Percentiles rank a stretch among this genome's conserved stretches.
phyloP scores from a whole-genome alignment of 1,284 basidiomycete genomes.

The Moniliella sp. region DNA sequence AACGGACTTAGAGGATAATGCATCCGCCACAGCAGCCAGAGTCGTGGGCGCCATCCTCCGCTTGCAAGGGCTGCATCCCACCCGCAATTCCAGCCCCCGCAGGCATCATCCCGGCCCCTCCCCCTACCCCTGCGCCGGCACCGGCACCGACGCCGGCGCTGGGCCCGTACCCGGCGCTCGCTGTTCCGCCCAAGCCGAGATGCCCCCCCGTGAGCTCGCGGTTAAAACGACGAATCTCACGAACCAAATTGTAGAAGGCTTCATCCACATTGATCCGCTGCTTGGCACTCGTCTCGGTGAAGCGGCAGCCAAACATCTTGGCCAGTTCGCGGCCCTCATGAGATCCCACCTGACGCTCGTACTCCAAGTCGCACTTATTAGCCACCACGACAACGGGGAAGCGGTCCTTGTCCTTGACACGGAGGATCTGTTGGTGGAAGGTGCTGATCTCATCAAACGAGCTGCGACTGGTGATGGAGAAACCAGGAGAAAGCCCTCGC shows the following conservation, averaged over 20 bases:
- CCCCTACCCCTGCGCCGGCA: too few species aligned
- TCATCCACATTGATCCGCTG: conserved; percentile 95
- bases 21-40: too few species aligned
- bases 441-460: conserved; percentile 91
- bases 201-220: conserved; percentile 36
- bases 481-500: conserved; percentile 92
- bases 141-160: too few species aligned
- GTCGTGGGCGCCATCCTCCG: too few species aligned
- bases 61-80: too few species aligned
- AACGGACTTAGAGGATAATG: too few species aligned
- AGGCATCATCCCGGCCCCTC: too few species aligned
- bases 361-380: conserved; percentile 96
- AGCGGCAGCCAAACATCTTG: conserved; percentile 83
- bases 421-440: conserved; percentile 71
- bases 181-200: conserved; percentile 21
- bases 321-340: conserved; percentile 94
- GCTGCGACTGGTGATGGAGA: conserved; percentile 91
- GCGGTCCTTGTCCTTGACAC: conserved; percentile 83
- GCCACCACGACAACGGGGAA: conserved; percentile 93
- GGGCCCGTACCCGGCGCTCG: too few species aligned
- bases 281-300: conserved; percentile 96
- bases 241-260: conserved; percentile 81
- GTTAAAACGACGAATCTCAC: conserved; percentile 90
- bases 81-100: too few species aligned
- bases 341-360: conserved; percentile 86